Evolutionary conservation across 768 basidiomycete genomes (phyloP).

Genomic region (Suillus americanus): DNA sequence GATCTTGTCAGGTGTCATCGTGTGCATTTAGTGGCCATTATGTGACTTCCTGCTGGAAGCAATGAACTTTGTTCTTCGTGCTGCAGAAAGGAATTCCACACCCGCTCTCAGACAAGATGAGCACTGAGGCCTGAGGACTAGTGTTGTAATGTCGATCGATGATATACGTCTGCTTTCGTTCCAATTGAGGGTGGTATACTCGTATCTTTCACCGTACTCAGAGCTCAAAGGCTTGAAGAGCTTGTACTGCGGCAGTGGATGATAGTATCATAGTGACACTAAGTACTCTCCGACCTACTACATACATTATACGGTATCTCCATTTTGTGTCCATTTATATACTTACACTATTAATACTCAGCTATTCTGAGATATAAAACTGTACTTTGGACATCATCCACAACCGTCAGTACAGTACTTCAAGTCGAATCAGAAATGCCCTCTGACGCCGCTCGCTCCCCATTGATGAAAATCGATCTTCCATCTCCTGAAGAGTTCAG

Average conservation of each 20-base stretch:
- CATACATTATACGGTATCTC: not conserved
- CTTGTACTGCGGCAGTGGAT: not conserved
- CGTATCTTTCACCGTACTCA: too few species aligned
- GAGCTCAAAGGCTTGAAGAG: too few species aligned
- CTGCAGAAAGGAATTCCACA: not conserved
- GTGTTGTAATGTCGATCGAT: not conserved
- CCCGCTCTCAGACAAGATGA: not conserved
- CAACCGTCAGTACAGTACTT: not conserved
- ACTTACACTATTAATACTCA: not conserved
- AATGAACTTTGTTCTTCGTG: not conserved
- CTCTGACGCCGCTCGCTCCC: slow-evolving; percentile 5
- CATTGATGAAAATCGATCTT: slow-evolving; percentile 53
- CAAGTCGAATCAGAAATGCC: not conserved
- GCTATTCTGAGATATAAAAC: not conserved
- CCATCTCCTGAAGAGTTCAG: slow-evolving; percentile 80
- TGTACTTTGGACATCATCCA: not conserved
- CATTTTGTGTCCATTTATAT: not conserved
- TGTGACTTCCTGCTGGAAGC: slow-evolving; percentile 66
- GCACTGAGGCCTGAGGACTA: too few species aligned
- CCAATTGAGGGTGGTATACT: too few species aligned
- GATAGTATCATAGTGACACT: not conserved
- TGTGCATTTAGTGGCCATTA: slow-evolving; percentile 61
- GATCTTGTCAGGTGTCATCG: slow-evolving; percentile 27
- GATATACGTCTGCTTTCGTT: not conserved
- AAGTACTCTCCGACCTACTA: not conserved